Conservation (phyloP, 2,329 filamentous ascomycete genomes). For the Chrysosporium keratinophilum region DNA sequence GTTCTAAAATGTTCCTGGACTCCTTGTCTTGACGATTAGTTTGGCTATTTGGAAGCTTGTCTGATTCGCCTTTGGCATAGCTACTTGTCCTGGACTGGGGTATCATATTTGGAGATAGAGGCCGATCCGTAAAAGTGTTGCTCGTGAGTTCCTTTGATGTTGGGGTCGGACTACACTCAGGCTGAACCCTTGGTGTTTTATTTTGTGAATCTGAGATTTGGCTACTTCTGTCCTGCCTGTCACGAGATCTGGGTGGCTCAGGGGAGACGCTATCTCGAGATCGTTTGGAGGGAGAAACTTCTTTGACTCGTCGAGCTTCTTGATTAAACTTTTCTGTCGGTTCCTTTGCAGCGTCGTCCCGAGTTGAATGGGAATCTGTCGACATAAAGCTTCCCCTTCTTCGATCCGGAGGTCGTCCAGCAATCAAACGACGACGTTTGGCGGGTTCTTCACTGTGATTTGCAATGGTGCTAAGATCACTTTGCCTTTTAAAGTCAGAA, state of each 20-base stretch:
- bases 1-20: not conserved
- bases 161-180: constrained; percentile 30
- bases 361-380: constrained; percentile 33
- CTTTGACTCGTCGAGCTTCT: constrained; percentile 17
- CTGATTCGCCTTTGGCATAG: constrained; percentile 18
- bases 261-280: constrained; percentile 35
- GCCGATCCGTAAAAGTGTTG: constrained; percentile 20
- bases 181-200: constrained; percentile 35
- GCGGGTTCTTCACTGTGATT: constrained; percentile 28
- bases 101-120: constrained; percentile 17
- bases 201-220: constrained; percentile 28
- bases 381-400: constrained; percentile 31
- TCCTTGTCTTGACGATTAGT: not conserved
- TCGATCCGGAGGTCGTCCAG: constrained; percentile 32
- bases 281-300: constrained; percentile 29
- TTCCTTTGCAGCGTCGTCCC: constrained; percentile 28
- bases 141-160: constrained; percentile 19
- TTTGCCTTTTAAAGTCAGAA: constrained; percentile 19
- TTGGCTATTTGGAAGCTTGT: constrained; percentile 5
- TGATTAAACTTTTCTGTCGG: constrained; percentile 24
- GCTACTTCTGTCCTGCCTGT: constrained; percentile 24
- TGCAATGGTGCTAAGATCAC: constrained; percentile 22
- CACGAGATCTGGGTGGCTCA: constrained; percentile 29
- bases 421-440: constrained; percentile 33
- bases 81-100: constrained; percentile 17